Percentiles rank a stretch among this genome's conserved stretches.
Evolutionary conservation across 1,284 basidiomycete species (phyloP).

Genomic region (Ustilago cynodontis): DNA sequence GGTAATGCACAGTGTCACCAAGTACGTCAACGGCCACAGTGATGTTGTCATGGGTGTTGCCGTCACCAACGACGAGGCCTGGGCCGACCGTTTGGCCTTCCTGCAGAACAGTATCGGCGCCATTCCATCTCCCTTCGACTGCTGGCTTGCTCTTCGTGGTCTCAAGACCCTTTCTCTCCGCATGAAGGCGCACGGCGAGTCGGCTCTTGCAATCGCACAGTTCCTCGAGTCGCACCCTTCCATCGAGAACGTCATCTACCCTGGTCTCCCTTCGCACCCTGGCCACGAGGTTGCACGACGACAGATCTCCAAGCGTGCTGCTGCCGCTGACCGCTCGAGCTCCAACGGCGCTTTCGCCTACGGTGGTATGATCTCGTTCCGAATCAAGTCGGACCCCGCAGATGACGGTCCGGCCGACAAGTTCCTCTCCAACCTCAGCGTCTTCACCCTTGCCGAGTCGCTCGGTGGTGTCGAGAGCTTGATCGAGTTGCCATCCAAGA

Average conservation of each 20-base stretch:
- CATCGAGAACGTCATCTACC: conserved; percentile 86
- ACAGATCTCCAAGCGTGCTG: conserved; percentile 60
- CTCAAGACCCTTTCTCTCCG: conserved; percentile 79
- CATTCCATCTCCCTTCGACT: conserved; percentile 88
- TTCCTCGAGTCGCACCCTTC: conserved; percentile 74
- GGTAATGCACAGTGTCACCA: conserved; percentile 78
- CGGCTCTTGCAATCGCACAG: conserved; percentile 82
- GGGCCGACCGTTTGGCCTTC: conserved; percentile 74
- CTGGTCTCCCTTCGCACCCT: conserved; percentile 74
- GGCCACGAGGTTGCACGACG: conserved; percentile 55
- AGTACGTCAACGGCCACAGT: conserved; percentile 93
- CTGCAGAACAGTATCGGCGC: conserved; percentile 92
- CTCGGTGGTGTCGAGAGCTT: conserved; percentile 92
- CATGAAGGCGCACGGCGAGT: conserved; percentile 86
- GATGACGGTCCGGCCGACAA: conserved; percentile 74
- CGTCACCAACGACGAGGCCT: conserved; percentile 56
- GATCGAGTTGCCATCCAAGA: conserved; percentile 76
- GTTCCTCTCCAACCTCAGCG: conserved; percentile 78
- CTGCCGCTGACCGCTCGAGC: conserved; percentile 17
- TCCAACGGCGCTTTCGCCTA: conserved; percentile 57
- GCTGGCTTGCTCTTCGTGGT: conserved; percentile 90
- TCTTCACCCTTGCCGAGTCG: conserved; percentile 89
- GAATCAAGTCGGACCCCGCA: conserved; percentile 56
- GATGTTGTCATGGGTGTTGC: conserved; percentile 73
- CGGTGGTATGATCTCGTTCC: conserved; percentile 73